Evolutionary conservation across 805 yeast genomes (phyloP).

Genomic region (Ogataea neopini): DNA sequence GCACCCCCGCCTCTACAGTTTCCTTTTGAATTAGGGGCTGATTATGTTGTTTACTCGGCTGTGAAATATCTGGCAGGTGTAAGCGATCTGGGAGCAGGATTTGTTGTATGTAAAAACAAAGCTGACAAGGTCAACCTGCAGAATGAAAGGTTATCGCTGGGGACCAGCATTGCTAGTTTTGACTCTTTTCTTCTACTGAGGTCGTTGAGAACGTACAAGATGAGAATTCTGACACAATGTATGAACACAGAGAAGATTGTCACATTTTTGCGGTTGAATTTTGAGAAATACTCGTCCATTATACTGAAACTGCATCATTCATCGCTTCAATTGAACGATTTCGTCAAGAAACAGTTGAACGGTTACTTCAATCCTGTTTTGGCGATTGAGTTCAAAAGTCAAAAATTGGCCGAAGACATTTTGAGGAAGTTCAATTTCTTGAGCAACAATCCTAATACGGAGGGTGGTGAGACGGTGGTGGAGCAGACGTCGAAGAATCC

Average conservation of each 20-base stretch:
- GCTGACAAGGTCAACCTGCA: constrained; percentile 37
- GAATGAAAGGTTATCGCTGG: constrained; percentile 45
- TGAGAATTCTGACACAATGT: constrained; percentile 50
- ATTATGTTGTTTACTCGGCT: constrained; percentile 54
- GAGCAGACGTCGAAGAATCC: constrained; percentile 42
- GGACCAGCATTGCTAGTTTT: constrained; percentile 53
- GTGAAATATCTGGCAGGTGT: constrained; percentile 60
- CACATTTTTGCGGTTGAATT: constrained; percentile 38
- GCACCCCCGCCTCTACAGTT: constrained; percentile 59
- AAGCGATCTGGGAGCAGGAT: constrained; percentile 54
- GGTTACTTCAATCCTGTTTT: constrained; percentile 50
- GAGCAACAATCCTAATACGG: constrained; percentile 48
- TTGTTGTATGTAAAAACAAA: constrained; percentile 43
- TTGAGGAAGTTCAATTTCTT: constrained; percentile 49
- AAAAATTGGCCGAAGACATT: constrained; percentile 39
- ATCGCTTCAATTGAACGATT: constrained; percentile 45
- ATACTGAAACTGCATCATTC: constrained; percentile 43
- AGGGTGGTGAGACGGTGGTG: constrained; percentile 54
- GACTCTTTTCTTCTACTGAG: constrained; percentile 49
- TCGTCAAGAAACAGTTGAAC: constrained; percentile 42
- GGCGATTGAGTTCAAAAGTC: constrained; percentile 40
- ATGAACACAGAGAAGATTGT: constrained; percentile 45
- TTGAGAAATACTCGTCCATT: constrained; percentile 36
- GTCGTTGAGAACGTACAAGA: constrained; percentile 51
- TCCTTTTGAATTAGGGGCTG: constrained; percentile 54